These are phyloP conservation scores for Linanthus parryae DNA, from an alignment of 148 eudicot genomes.

Conservation along the genomic window DNA sequence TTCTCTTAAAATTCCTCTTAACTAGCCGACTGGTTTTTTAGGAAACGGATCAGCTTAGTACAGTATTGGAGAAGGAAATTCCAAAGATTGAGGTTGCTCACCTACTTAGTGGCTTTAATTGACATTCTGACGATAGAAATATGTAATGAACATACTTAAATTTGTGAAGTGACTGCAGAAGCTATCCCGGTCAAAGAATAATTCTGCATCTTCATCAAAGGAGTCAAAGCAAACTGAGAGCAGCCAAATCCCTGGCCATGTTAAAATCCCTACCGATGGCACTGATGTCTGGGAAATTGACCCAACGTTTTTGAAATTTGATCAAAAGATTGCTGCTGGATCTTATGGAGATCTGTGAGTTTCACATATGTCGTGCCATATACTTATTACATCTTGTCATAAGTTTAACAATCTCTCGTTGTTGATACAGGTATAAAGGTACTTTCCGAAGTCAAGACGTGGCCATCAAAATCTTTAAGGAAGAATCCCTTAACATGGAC, in stretches of 20 bases:
- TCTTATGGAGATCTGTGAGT: conserved; percentile 74
- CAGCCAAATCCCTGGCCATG: conserved; percentile 12
- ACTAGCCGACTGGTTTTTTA: conserved; percentile 16
- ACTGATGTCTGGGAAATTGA: conserved; percentile 66
- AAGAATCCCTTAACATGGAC: conserved; percentile 35
- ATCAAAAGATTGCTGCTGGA: conserved; percentile 51
- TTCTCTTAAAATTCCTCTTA: no score
- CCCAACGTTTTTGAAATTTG: conserved; percentile 40
- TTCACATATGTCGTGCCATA: conserved; percentile 3
- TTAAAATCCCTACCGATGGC: conserved; percentile 30
- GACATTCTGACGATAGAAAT: no score
- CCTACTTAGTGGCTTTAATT: no score
- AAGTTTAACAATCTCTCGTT: conserved; percentile 2
- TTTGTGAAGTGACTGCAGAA: conserved; percentile 31
- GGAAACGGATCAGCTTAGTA: conserved; percentile 56
- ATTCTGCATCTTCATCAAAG: conserved; percentile 10
- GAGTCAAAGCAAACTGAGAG: conserved; percentile 12
- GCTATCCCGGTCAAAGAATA: conserved; percentile 25
- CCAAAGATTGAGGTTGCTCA: conserved; percentile 45
- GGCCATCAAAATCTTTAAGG: conserved; percentile 69
- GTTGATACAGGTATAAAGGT: conserved; percentile 61
- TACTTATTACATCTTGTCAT: conserved; percentile 2
- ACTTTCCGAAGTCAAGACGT: conserved; percentile 57
- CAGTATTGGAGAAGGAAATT: conserved; percentile 46
- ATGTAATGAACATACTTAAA: no score